Percentiles rank a stretch among this genome's conserved stretches.
These are phyloP conservation scores for Dactylellina parvicollis DNA, from an alignment of 2,329 filamentous ascomycete genomes.

Conservation along the genomic window DNA sequence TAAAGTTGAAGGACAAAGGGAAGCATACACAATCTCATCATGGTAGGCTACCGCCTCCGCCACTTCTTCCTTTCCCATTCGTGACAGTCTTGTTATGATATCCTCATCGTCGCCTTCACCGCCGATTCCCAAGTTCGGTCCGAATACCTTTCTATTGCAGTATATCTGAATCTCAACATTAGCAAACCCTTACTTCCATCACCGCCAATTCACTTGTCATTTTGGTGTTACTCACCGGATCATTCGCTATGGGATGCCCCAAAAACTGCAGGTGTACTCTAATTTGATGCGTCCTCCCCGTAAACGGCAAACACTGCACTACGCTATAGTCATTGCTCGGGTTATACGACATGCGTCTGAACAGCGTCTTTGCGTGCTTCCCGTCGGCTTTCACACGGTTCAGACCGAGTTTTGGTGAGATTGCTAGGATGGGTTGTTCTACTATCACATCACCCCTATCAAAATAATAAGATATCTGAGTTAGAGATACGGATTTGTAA, in stretches of 20 bases:
- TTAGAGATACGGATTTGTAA: not conserved
- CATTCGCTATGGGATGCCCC: slow-evolving; percentile 94
- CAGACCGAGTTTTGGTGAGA: slow-evolving; percentile 92
- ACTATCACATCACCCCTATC: slow-evolving; percentile 79
- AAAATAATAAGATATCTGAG: not conserved
- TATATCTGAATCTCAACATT: slow-evolving; percentile 74
- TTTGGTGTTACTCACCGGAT: slow-evolving; percentile 66
- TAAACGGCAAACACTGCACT: slow-evolving; percentile 91
- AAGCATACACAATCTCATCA: slow-evolving; percentile 79
- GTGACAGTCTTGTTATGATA: slow-evolving; percentile 82
- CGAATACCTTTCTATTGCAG: slow-evolving; percentile 92
- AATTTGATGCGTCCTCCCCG: slow-evolving; percentile 92
- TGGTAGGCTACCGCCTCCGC: slow-evolving; percentile 92
- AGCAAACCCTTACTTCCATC: too few species aligned
- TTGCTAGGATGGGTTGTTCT: slow-evolving; percentile 90
- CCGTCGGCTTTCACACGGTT: slow-evolving; percentile 95
- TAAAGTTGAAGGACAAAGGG: not conserved
- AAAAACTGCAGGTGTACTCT: slow-evolving; percentile 94
- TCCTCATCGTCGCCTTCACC: slow-evolving; percentile 73
- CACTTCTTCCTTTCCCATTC: slow-evolving; percentile 94
- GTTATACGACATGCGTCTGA: slow-evolving; percentile 92
- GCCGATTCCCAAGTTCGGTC: slow-evolving; percentile 75
- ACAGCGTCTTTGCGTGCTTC: slow-evolving; percentile 88
- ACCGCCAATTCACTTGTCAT: not conserved
- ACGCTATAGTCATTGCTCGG: slow-evolving; percentile 88